phyloP scores from a whole-genome alignment of 495 filamentous ascomycete genomes.

The Penicillium robsamsonii region DNA sequence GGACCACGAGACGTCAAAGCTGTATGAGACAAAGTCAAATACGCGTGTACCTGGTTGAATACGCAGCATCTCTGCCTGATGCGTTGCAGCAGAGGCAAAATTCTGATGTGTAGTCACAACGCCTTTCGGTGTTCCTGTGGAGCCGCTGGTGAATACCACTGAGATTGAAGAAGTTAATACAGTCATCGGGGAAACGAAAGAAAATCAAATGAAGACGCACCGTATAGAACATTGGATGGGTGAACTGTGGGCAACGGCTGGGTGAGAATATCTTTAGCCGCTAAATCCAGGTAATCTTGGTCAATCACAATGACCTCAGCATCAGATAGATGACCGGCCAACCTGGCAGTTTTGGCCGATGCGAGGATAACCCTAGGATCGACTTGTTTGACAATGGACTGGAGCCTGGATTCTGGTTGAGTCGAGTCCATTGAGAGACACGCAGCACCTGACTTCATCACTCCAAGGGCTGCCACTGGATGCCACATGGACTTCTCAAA shows the following conservation, averaged over 20 bases:
- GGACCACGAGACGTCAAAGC: neutral
- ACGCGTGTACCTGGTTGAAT: neutral
- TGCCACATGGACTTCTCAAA: slow-evolving; percentile 6
- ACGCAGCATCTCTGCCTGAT: neutral
- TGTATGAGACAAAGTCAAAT: neutral
- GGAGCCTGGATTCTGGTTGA: neutral
- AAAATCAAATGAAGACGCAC: no score
- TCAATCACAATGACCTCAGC: no score
- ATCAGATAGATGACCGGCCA: neutral
- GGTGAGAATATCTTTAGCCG: no score
- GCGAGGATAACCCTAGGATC: neutral
- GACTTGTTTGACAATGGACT: neutral
- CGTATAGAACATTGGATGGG: neutral
- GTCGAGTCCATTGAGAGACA: neutral
- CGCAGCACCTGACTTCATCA: neutral
- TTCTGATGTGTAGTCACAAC: neutral
- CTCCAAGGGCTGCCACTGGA: neutral
- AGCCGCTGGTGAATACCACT: neutral
- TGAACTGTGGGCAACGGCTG: neutral
- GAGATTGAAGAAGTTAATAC: neutral
- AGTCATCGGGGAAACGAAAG: no score
- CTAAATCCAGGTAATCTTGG: no score
- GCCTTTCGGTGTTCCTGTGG: slow-evolving; percentile 1
- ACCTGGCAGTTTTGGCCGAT: neutral
- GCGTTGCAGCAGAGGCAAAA: neutral